Evolutionary conservation across 1,284 basidiomycete species (phyloP).

Genomic region (Ganoderma lucidum): DNA sequence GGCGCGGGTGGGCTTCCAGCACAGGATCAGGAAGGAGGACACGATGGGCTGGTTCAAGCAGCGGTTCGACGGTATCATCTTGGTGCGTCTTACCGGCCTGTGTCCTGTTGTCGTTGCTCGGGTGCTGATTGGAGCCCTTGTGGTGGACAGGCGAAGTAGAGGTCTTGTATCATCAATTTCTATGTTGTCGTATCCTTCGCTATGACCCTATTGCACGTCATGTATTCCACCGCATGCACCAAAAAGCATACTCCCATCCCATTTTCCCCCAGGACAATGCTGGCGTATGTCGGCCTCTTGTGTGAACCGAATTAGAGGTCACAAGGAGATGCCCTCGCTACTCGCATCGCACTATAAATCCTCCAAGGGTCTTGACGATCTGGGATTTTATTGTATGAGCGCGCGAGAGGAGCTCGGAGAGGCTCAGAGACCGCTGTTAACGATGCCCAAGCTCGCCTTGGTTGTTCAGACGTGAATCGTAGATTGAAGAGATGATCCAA

Average conservation of each 20-base stretch:
- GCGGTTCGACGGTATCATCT: slow-evolving; percentile 96
- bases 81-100: slow-evolving; percentile 57
- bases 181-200: slow-evolving; percentile 36
- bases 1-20: slow-evolving; percentile 87
- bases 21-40: slow-evolving; percentile 92
- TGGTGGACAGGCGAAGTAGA: slow-evolving; percentile 36
- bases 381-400: no score
- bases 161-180: slow-evolving; percentile 33
- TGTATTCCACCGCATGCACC: slow-evolving; percentile 39
- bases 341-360: no score
- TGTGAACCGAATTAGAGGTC: no score
- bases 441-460: no score
- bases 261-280: slow-evolving; percentile 16
- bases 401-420: no score
- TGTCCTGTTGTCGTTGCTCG: background rate
- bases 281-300: no score
- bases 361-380: no score
- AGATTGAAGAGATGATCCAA: no score
- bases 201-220: slow-evolving; percentile 43
- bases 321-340: no score
- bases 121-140: background rate
- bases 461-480: no score
- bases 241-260: slow-evolving; percentile 32
- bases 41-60: slow-evolving; percentile 99
- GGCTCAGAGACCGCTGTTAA: no score